phyloP scores from a whole-genome alignment of 2,329 filamentous ascomycete genomes.

The Cordyceps cicadae region DNA sequence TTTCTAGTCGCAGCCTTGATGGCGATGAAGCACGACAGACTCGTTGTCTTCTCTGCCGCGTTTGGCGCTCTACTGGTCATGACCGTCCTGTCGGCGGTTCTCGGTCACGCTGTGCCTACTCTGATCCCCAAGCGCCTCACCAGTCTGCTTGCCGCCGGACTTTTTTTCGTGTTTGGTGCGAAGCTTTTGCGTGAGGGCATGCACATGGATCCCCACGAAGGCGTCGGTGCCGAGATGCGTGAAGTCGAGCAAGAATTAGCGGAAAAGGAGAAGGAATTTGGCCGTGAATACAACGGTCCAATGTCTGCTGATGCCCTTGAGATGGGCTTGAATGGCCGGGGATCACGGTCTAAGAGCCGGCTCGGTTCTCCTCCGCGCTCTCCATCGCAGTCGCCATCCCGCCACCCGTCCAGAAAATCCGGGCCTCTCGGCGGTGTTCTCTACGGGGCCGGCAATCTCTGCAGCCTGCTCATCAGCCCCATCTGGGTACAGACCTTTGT shows the following conservation, averaged over 20 bases:
- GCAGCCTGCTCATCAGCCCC: slow-evolving; percentile 80
- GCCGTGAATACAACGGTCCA: slow-evolving; percentile 52
- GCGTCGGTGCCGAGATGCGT: slow-evolving; percentile 93
- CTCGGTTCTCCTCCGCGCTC: slow-evolving; percentile 75
- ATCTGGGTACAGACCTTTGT: slow-evolving; percentile 98
- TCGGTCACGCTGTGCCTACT: slow-evolving; percentile 86
- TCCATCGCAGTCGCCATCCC: slow-evolving; percentile 65
- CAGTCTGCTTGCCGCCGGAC: slow-evolving; percentile 70
- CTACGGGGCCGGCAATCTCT: slow-evolving; percentile 72
- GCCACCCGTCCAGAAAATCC: slow-evolving; percentile 44
- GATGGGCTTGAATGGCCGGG: slow-evolving; percentile 63
- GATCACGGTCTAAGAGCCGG: slow-evolving; percentile 64
- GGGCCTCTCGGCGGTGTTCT: slow-evolving; percentile 33
- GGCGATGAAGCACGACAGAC: slow-evolving; percentile 95
- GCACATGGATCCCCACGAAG: slow-evolving; percentile 80
- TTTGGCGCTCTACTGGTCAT: slow-evolving; percentile 85
- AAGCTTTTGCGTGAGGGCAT: slow-evolving; percentile 80
- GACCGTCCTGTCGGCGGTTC: slow-evolving; percentile 86
- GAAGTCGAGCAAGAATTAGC: slow-evolving; percentile 92
- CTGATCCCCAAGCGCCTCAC: slow-evolving; percentile 87
- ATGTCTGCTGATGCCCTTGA: slow-evolving; percentile 72
- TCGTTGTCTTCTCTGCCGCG: slow-evolving; percentile 92
- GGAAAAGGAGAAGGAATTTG: slow-evolving; percentile 78
- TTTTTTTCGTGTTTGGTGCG: slow-evolving; percentile 85
- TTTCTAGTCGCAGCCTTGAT: slow-evolving; percentile 95